Percentiles rank a stretch among this genome's conserved stretches.
phyloP scores from a whole-genome alignment of 768 basidiomycete genomes.

The Tulasnella sp. region DNA sequence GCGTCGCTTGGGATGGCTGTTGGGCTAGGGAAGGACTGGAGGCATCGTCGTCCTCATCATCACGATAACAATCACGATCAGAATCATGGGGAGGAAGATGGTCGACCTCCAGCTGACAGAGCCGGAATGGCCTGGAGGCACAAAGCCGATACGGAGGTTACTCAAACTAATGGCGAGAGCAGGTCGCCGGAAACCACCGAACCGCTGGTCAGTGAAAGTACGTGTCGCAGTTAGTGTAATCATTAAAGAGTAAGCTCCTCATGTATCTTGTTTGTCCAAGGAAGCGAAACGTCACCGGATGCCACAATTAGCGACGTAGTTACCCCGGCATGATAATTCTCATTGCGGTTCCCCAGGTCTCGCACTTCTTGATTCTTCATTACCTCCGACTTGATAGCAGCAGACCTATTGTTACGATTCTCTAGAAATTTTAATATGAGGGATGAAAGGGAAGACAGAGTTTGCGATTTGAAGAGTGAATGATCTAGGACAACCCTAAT shows the following conservation, averaged over 20 bases:
- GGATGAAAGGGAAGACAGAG: not conserved
- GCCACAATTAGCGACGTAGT: too few species aligned
- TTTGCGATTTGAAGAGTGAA: not conserved
- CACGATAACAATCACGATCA: not conserved
- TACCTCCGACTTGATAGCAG: too few species aligned
- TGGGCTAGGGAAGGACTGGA: not conserved
- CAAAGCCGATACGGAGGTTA: not conserved
- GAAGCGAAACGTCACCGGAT: too few species aligned
- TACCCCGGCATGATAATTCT: too few species aligned
- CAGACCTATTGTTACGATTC: too few species aligned
- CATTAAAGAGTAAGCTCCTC: too few species aligned
- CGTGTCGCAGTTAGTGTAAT: not conserved
- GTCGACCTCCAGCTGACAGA: not conserved
- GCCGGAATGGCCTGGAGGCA: not conserved
- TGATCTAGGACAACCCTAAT: not conserved
- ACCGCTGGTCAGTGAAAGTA: not conserved
- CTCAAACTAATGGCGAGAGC: not conserved
- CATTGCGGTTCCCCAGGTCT: too few species aligned
- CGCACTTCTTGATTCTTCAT: too few species aligned
- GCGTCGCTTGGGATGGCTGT: not conserved
- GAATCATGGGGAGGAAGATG: not conserved
- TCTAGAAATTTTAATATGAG: not conserved
- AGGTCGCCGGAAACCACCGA: not conserved
- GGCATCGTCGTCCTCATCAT: not conserved
- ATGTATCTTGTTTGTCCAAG: too few species aligned